A percentile compares a stretch with the other conserved stretches of the same genome.
These are phyloP conservation scores for Fusarium austroafricanum DNA, from an alignment of 2,329 filamentous ascomycete genomes.

Conservation along the genomic window DNA sequence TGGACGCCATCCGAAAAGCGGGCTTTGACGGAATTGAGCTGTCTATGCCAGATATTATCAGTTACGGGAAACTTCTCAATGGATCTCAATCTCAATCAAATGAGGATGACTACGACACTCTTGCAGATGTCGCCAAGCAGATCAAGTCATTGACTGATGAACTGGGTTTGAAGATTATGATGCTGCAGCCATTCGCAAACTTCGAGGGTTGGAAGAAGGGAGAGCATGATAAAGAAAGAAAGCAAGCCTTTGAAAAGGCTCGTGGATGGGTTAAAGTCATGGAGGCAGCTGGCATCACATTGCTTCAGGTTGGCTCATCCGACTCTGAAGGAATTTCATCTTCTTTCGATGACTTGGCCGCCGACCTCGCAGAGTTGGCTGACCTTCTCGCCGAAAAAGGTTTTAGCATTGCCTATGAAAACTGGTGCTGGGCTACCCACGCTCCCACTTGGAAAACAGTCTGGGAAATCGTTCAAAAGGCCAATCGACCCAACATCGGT, in stretches of 20 bases:
- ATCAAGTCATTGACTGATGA: slow-evolving; percentile 66
- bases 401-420: slow-evolving; percentile 78
- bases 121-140: slow-evolving; percentile 65
- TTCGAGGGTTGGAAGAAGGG: slow-evolving; percentile 78
- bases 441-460: slow-evolving; percentile 76
- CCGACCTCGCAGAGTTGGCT: slow-evolving; percentile 72
- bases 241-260: slow-evolving; percentile 72
- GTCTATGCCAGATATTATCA: slow-evolving; percentile 77
- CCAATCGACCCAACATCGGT: slow-evolving; percentile 74
- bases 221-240: slow-evolving; percentile 61
- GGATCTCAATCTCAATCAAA: slow-evolving; percentile 62
- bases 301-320: slow-evolving; percentile 75
- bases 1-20: slow-evolving; percentile 70
- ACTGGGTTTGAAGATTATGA: slow-evolving; percentile 70
- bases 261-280: slow-evolving; percentile 78
- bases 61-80: slow-evolving; percentile 66
- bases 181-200: slow-evolving; percentile 80
- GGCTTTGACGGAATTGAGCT: slow-evolving; percentile 79
- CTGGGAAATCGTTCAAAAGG: slow-evolving; percentile 74
- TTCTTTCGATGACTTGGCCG: slow-evolving; percentile 63
- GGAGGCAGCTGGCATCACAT: slow-evolving; percentile 74
- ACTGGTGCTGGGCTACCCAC: slow-evolving; percentile 84
- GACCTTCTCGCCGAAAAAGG: slow-evolving; percentile 68
- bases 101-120: slow-evolving; percentile 68
- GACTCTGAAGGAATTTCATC: slow-evolving; percentile 69